Evolutionary conservation across 2,329 filamentous ascomycete species (phyloP).

Genomic region (Claviceps maximensis): DNA sequence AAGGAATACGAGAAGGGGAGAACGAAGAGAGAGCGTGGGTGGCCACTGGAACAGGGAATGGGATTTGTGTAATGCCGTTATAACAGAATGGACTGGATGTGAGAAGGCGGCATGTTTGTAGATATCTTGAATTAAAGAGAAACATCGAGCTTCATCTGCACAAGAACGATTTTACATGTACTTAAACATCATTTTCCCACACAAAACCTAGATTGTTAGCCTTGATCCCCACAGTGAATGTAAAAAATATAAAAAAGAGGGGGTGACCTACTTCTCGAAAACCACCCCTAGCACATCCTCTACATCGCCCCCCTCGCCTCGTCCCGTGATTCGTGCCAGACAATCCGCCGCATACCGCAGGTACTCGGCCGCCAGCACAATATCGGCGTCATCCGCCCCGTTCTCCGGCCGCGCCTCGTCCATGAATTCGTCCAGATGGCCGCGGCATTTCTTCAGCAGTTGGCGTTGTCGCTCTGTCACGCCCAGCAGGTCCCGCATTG

Average conservation of each 20-base stretch:
- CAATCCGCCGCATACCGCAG: conserved; percentile 67
- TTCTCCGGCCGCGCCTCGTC: conserved; percentile 33
- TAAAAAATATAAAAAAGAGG: not conserved
- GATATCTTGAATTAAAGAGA: not conserved
- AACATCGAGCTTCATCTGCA: not conserved
- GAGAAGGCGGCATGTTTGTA: too few relatives aligned
- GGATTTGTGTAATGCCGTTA: not conserved
- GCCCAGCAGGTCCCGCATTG: conserved; percentile 73
- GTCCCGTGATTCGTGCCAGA: conserved; percentile 78
- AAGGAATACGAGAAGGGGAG: not conserved
- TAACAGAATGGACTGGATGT: not conserved
- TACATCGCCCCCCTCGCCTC: conserved; percentile 74
- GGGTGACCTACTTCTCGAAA: conserved; percentile 76
- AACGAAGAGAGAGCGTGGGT: not conserved
- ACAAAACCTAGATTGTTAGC: conserved; percentile 25
- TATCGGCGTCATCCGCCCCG: conserved; percentile 48
- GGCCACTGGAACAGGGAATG: not conserved
- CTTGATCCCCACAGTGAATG: not conserved
- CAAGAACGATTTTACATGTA: too few relatives aligned
- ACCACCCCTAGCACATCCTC: conserved; percentile 94
- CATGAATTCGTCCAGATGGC: conserved; percentile 62
- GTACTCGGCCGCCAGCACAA: conserved; percentile 83
- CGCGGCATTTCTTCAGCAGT: conserved; percentile 60
- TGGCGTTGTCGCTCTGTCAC: conserved; percentile 82
- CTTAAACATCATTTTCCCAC: conserved; percentile 27